Evolutionary conservation across 257 asterid species (phyloP).

Genomic region (Datura wrightii): DNA sequence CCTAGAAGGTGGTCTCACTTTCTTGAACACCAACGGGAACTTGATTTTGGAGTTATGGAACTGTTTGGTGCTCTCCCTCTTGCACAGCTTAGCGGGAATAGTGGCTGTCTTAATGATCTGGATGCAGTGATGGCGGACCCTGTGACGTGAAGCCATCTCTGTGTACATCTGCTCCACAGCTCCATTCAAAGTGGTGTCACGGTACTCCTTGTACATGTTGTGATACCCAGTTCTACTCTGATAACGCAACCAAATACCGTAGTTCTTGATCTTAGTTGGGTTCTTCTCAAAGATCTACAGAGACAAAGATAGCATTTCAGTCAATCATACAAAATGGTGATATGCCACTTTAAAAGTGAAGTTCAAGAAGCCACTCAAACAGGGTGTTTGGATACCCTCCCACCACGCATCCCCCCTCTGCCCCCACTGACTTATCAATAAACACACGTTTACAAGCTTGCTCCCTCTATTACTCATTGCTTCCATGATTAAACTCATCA

Average conservation of each 20-base stretch:
- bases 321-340: background rate
- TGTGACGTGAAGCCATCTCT: slow-evolving; percentile 32
- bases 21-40: slow-evolving; percentile 13
- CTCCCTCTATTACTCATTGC: background rate
- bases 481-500: background rate
- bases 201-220: slow-evolving; percentile 31
- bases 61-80: slow-evolving; percentile 31
- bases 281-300: slow-evolving; percentile 31
- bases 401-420: background rate
- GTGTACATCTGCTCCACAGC: slow-evolving; percentile 30
- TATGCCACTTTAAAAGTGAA: background rate
- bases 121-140: slow-evolving; percentile 32
- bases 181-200: slow-evolving; percentile 31
- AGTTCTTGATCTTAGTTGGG: slow-evolving; percentile 24
- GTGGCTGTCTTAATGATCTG: slow-evolving; percentile 31
- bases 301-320: background rate
- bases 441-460: background rate
- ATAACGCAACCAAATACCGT: slow-evolving; percentile 26
- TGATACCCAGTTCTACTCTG: slow-evolving; percentile 28
- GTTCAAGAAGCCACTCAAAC: background rate
- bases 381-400: background rate
- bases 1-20: slow-evolving; percentile 28
- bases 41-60: slow-evolving; percentile 30
- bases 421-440: background rate
- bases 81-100: slow-evolving; percentile 27